Evolutionary conservation across 768 basidiomycete species (phyloP).

Genomic region (Rhizopogon vesiculosus): DNA sequence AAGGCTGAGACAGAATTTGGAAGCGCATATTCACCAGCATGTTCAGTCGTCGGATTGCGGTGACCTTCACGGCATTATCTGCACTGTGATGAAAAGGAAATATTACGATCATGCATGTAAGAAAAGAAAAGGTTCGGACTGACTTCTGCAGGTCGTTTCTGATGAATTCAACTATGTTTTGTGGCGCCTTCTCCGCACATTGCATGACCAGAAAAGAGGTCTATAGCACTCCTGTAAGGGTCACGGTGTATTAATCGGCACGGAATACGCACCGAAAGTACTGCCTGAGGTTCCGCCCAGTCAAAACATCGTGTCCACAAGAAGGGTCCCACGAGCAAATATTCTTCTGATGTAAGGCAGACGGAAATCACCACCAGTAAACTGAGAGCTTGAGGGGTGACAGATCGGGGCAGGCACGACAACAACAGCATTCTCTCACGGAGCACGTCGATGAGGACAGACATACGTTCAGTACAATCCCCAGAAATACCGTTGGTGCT

Average conservation of each 20-base stretch:
- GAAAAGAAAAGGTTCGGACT: background rate
- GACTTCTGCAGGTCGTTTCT: constrained; percentile 56
- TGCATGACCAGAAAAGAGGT: constrained; percentile 69
- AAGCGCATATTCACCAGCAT: constrained; percentile 63
- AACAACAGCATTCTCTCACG: constrained; percentile 34
- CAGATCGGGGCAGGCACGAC: constrained; percentile 40
- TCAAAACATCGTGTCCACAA: constrained; percentile 55
- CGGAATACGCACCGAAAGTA: constrained; percentile 43
- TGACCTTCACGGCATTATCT: constrained; percentile 31
- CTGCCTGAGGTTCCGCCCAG: constrained; percentile 32
- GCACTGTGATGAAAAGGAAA: constrained; percentile 1
- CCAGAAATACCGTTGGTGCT: constrained; percentile 9
- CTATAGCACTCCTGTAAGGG: constrained; percentile 22
- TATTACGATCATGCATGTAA: background rate
- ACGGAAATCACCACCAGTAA: constrained; percentile 62
- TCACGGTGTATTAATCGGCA: background rate
- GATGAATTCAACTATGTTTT: constrained; percentile 44
- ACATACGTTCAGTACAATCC: constrained; percentile 7
- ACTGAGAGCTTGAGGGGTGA: constrained; percentile 44
- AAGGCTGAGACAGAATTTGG: constrained; percentile 59
- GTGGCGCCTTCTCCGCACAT: constrained; percentile 57
- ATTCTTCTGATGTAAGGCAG: constrained; percentile 45
- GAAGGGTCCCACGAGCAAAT: constrained; percentile 44
- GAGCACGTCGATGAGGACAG: constrained; percentile 33
- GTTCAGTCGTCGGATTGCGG: constrained; percentile 51